Evolutionary conservation across 768 basidiomycete species (phyloP).

Genomic region (Xerocomus brunneocitrinus): DNA sequence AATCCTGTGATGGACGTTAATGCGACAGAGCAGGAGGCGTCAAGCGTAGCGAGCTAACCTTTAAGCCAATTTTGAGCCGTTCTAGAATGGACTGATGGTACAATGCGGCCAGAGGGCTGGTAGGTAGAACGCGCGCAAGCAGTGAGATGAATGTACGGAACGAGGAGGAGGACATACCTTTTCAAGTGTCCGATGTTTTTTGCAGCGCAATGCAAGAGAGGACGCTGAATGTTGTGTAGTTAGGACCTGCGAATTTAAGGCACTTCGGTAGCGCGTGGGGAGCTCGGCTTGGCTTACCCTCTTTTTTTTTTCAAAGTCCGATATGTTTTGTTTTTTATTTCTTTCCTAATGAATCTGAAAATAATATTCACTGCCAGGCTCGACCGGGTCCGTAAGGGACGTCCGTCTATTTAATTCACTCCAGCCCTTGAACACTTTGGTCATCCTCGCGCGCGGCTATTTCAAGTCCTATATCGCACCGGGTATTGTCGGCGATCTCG

Average conservation of each 20-base stretch:
- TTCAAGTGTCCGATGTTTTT: constrained; percentile 31
- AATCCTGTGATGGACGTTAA: constrained; percentile 38
- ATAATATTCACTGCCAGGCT: neutral
- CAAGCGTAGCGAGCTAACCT: constrained; percentile 38
- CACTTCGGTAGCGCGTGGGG: constrained; percentile 38
- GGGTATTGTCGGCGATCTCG: constrained; percentile 5
- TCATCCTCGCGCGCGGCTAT: constrained; percentile 12
- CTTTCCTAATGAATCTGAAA: constrained; percentile 5
- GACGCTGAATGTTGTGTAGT: constrained; percentile 28
- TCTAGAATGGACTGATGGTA: constrained; percentile 79
- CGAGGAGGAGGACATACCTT: constrained; percentile 41
- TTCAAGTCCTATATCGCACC: no score
- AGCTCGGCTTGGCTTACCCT: constrained; percentile 26
- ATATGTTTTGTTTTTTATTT: constrained; percentile 6
- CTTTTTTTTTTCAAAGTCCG: constrained; percentile 35
- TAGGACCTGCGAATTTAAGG: constrained; percentile 38
- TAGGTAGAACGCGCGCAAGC: constrained; percentile 13
- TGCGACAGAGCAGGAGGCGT: constrained; percentile 22
- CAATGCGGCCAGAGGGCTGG: constrained; percentile 57
- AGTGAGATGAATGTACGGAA: constrained; percentile 10
- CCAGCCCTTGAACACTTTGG: constrained; percentile 18
- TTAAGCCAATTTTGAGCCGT: constrained; percentile 72
- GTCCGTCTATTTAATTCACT: constrained; percentile 10
- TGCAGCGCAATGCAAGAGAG: constrained; percentile 28
- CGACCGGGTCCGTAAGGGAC: no score